A percentile compares a stretch with the other conserved stretches of the same genome.
Conservation (phyloP, 345 rosid species). For the Eucalyptus rudis region DNA sequence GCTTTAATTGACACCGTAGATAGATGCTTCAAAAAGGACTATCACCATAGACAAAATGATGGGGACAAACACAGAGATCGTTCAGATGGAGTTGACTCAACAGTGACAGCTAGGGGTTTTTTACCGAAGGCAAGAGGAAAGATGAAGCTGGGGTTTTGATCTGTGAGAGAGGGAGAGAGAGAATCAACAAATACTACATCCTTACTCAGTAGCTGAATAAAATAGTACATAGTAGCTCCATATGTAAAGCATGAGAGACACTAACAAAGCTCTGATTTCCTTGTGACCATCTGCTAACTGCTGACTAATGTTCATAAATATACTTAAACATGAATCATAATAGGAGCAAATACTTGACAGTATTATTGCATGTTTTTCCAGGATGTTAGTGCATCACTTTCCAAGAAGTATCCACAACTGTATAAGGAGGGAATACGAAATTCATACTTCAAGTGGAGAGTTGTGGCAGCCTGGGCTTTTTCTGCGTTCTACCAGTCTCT, state of each 20-base stretch:
- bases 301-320: neutral
- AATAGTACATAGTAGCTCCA: neutral
- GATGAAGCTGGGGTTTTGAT: neutral
- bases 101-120: neutral
- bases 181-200: neutral
- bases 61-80: neutral
- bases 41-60: neutral
- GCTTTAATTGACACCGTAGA: neutral
- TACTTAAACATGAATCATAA: neutral
- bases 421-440: constrained; percentile 87
- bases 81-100: neutral
- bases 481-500: constrained; percentile 90
- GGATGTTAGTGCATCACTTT: constrained; percentile 95
- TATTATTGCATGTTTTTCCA: constrained; percentile 2
- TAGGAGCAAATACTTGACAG: neutral
- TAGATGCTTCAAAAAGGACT: neutral
- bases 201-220: neutral
- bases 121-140: neutral
- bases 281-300: neutral
- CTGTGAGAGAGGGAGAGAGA: neutral
- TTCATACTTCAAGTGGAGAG: constrained; percentile 85
- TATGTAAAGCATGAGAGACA: neutral
- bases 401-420: constrained; percentile 92
- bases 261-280: neutral
- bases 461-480: constrained; percentile 78